Evolutionary conservation across 2,329 filamentous ascomycete genomes (phyloP).

Genomic region (Colletotrichum sojae): DNA sequence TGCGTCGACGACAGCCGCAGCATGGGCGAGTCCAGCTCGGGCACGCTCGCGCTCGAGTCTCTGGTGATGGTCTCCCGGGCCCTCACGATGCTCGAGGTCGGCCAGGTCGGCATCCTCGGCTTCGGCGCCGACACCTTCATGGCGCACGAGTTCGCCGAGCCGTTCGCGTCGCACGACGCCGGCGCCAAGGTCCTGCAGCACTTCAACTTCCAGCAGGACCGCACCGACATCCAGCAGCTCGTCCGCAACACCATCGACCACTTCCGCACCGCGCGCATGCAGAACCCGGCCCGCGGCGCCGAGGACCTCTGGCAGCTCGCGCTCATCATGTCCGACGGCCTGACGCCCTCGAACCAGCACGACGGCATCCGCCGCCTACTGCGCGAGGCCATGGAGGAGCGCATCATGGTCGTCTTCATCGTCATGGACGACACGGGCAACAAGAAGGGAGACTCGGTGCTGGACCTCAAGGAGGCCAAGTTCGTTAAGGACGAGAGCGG

Average conservation of each 20-base stretch:
- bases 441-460: constrained; percentile 75
- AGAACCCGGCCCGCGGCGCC: constrained; percentile 63
- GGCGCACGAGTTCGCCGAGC: constrained; percentile 86
- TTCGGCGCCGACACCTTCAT: constrained; percentile 89
- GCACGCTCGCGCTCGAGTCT: constrained; percentile 90
- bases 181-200: constrained; percentile 87
- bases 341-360: constrained; percentile 87
- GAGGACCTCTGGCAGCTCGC: constrained; percentile 95
- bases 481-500: constrained; percentile 78
- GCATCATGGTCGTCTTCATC: constrained; percentile 98
- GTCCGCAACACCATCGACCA: constrained; percentile 83
- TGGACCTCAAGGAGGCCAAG: constrained; percentile 89
- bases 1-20: constrained; percentile 96
- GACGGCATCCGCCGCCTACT: constrained; percentile 86
- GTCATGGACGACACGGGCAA: constrained; percentile 81
- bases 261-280: constrained; percentile 82
- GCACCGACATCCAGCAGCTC: constrained; percentile 87
- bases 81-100: constrained; percentile 92
- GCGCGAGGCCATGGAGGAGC: constrained; percentile 89
- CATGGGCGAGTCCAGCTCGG: constrained; percentile 87
- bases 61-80: constrained; percentile 91
- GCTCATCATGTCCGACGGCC: constrained; percentile 92
- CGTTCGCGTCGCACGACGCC: constrained; percentile 82
- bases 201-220: constrained; percentile 87
- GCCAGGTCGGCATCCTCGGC: constrained; percentile 90